Conservation (phyloP, 2,329 filamentous ascomycete species). For the Ceratocystis smalleyi region DNA sequence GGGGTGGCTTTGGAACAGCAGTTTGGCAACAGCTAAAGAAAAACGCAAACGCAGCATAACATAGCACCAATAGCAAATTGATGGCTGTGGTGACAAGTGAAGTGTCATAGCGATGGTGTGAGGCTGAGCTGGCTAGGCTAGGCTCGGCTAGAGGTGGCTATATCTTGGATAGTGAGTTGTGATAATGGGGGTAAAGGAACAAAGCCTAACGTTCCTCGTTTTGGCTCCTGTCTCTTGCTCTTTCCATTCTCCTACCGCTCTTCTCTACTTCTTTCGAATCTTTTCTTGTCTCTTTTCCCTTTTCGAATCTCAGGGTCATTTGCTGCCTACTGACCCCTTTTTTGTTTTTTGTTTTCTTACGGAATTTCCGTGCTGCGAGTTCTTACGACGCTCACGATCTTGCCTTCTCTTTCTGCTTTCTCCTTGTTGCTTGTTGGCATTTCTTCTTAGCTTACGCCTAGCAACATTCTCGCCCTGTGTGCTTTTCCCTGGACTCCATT, state of each 20-base stretch:
- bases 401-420: background rate
- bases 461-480: background rate
- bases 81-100: no score
- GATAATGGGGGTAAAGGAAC: background rate
- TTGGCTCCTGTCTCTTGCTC: background rate
- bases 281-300: no score
- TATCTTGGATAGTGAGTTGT: no score
- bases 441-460: background rate
- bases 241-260: background rate
- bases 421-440: background rate
- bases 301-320: no score
- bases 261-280: background rate
- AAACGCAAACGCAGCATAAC: no score
- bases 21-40: no score
- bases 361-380: slow-evolving; percentile 3
- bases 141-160: no score
- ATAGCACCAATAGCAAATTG: no score
- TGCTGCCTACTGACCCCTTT: no score
- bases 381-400: slow-evolving; percentile 1
- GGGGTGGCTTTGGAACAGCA: background rate
- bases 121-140: no score
- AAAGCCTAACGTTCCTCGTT: background rate
- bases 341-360: background rate
- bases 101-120: no score
- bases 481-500: background rate